Conservation (phyloP, 192 early-diverging fungal species). For the Podila epigama region DNA sequence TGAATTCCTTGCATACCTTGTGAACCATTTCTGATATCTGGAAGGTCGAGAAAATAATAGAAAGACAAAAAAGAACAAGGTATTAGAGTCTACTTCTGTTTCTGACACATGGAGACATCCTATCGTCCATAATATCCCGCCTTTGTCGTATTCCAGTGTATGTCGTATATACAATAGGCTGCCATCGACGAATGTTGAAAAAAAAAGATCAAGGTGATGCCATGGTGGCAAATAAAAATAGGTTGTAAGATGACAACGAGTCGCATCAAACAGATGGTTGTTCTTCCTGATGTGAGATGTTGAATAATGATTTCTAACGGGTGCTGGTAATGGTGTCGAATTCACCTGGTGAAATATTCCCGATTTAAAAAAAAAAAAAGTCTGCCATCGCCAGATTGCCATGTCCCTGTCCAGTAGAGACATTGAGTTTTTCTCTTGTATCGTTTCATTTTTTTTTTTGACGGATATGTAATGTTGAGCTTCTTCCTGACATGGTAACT, state of each 20-base stretch:
- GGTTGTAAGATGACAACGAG: no score
- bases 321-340: no score
- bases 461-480: neutral
- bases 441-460: neutral
- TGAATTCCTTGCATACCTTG: conserved; percentile 35
- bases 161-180: neutral
- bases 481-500: neutral
- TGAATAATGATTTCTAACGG: no score
- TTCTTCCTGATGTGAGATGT: neutral
- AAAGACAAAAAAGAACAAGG: neutral
- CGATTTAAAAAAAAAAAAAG: no score
- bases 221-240: neutral
- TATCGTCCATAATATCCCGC: neutral
- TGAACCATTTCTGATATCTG: conserved; percentile 56
- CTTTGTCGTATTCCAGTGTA: neutral
- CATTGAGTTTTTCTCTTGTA: no score
- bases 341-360: no score
- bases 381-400: no score
- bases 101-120: neutral
- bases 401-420: no score
- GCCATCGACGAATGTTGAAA: neutral
- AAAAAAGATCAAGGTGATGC: conserved; percentile 1
- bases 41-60: neutral
- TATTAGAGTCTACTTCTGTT: neutral
- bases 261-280: neutral